Base-by-base conservation (phyloP, 768 basidiomycete genomes). In the Suillus cothurnatus region DNA sequence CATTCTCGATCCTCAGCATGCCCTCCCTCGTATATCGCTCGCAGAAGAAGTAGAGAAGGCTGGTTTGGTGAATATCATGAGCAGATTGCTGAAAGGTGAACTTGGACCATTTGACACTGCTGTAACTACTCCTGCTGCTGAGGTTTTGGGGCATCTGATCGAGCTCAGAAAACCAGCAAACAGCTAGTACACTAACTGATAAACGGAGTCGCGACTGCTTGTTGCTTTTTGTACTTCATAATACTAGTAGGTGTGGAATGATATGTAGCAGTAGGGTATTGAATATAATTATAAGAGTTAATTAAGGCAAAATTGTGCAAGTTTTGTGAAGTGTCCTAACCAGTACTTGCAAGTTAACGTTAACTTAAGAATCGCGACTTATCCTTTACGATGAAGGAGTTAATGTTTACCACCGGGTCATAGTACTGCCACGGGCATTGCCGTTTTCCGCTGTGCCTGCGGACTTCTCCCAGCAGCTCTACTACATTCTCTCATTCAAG, bases 51-150 rank as follows among this genome's bases (percentile, higher is more conserved):
- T 84, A 9, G 80, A 81, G 61, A 81, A 81, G 52, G 78, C 81
- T 15, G 87, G 85, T n/a, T 74, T 94, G 21, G 75, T 84, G 26
- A 71, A 75, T 38, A 85, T 85, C 0, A 78, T 97, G 63, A 78
- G 81, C 31, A 79, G 77, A 34, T 69, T 88, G 23, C 72, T 87
- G 64, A 86, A 82, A 70, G 77, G 74, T 21, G 78, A 80, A 52
- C 68, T 78, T 56, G 78, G 74, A 53, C 70, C 75, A 19, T 70
- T 71, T 34, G 68, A 74, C 17, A 79, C 80, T 31, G 78, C 74
- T 21, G 74, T 89, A 14, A 67, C 86, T 58, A 74, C 71, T 26
- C 84, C 85, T 52, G 81, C 87, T 43, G 79, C 78, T 39, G 88
- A 91, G 69, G 78, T 80, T 28, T 74, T 87, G 67, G 82, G 84